Conservation (phyloP, 345 rosid species). For the Gossypium herbaceum region DNA sequence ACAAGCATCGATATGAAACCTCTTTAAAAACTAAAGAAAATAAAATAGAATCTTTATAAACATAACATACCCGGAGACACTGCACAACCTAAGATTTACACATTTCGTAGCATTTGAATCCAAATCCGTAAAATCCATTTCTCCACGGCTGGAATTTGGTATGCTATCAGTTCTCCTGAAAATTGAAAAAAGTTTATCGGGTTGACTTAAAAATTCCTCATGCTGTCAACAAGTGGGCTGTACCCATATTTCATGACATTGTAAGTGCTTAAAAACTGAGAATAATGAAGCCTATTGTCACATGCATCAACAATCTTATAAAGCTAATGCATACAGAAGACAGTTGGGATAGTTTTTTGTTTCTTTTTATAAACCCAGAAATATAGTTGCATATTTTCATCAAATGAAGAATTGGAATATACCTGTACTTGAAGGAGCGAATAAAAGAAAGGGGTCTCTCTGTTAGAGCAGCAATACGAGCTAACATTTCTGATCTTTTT, state of each 20-base stretch:
- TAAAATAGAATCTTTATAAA: background rate
- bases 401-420: background rate
- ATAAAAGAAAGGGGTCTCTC: slow-evolving; percentile 5
- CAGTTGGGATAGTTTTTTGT: too few species aligned
- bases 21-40: background rate
- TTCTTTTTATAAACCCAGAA: background rate
- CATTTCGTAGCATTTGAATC: slow-evolving; percentile 26
- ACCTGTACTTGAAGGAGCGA: slow-evolving; percentile 3
- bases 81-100: slow-evolving; percentile 49
- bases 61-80: slow-evolving; percentile 53
- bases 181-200: background rate
- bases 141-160: slow-evolving; percentile 16
- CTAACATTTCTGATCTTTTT: background rate
- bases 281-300: background rate
- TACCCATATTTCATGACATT: slow-evolving; percentile 1
- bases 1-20: background rate
- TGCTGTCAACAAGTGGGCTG: background rate
- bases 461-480: background rate
- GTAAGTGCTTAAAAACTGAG: background rate
- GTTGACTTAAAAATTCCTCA: background rate
- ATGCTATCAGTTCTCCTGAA: slow-evolving; percentile 20
- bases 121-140: slow-evolving; percentile 40
- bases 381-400: background rate
- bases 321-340: background rate
- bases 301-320: slow-evolving; percentile 4